Base-by-base conservation (phyloP, 768 basidiomycete species). In the Pleurotus platypus region DNA sequence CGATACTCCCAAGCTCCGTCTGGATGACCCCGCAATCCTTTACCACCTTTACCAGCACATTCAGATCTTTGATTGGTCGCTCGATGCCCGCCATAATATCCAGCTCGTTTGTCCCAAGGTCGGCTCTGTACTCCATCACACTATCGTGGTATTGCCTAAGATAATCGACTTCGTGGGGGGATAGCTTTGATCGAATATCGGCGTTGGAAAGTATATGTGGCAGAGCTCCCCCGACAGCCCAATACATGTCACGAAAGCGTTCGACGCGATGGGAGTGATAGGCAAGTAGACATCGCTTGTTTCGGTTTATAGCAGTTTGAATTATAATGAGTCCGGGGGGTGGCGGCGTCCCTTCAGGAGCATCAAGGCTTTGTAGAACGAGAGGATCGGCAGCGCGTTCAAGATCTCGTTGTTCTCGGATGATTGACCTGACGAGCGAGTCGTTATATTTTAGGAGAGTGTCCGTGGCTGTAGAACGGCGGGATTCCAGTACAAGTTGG, bases 211-310 rank as follows among this genome's bases (percentile, higher is more conserved):
- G 80, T 43, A 97, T 76, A 61, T 92, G 89, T 0, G 93, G 91
- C 2, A 97, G 76, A 3, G 92, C 89, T 12, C 93, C 95, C 15
- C 92, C 92, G 6, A 86, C 82, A 11, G 83, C 75, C 96, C 96
- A 98, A 73, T 92, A 97, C 76, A 91, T 80, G 65, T 93, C 87
- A 57, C 86, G 82, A 53, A 98, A 81, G 53, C 86, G 84, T 67
- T 92, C 89, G 39, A 92, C 72, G 56, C 96, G 83, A 73, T 94
- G 92, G 22, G 83, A 75, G 70, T 98, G 93, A 72, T 98, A 99
- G 0, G 93, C 94, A 46, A 98, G 83, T 3, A 98, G 79, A 68
- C 92, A 94, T n/a, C 97, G 89, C 70, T 96, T 97, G 78, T 98
- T 97, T 60, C 94, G 85, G 40, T 87, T 78, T 63, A 96, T 89